These are phyloP conservation scores for Sclerotinia borealis DNA, from an alignment of 2,329 filamentous ascomycete species.

Conservation along the genomic window DNA sequence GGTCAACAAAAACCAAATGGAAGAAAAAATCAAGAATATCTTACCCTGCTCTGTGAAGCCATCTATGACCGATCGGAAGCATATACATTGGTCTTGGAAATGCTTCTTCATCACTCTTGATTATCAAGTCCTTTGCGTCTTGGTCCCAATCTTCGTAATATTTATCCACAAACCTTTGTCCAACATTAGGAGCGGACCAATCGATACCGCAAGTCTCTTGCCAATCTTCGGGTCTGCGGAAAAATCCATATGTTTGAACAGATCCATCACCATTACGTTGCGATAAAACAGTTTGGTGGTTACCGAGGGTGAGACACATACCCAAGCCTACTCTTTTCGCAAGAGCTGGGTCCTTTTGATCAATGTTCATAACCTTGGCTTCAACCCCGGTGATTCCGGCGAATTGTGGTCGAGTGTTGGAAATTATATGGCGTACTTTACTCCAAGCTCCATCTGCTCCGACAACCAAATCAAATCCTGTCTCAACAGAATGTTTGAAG, in stretches of 20 bases:
- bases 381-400: conserved; percentile 15
- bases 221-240: conserved; percentile 1
- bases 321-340: conserved; percentile 8
- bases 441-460: conserved; percentile 38
- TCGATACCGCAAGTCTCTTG: conserved; percentile 6
- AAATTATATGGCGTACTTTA: conserved; percentile 32
- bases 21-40: conserved; percentile 2
- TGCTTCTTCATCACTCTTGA: conserved; percentile 11
- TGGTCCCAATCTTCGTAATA: conserved; percentile 5
- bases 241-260: conserved; percentile 9
- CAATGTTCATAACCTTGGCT: conserved; percentile 12
- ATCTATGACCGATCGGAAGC: conserved; percentile 15
- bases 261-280: conserved; percentile 7
- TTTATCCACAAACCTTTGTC: conserved; percentile 5
- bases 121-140: conserved; percentile 6
- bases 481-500: conserved; percentile 12
- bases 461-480: conserved; percentile 34
- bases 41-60: conserved; percentile 17
- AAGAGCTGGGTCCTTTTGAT: conserved; percentile 13
- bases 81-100: conserved; percentile 15
- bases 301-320: conserved; percentile 5
- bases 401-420: conserved; percentile 15
- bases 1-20: conserved; percentile 1
- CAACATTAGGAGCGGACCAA: neutral
- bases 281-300: conserved; percentile 1